Evolutionary conservation across 2,329 filamentous ascomycete genomes (phyloP), one percentile per base, ranked within the genome.

Genomic region (Ceratocystis smalleyi): DNA sequence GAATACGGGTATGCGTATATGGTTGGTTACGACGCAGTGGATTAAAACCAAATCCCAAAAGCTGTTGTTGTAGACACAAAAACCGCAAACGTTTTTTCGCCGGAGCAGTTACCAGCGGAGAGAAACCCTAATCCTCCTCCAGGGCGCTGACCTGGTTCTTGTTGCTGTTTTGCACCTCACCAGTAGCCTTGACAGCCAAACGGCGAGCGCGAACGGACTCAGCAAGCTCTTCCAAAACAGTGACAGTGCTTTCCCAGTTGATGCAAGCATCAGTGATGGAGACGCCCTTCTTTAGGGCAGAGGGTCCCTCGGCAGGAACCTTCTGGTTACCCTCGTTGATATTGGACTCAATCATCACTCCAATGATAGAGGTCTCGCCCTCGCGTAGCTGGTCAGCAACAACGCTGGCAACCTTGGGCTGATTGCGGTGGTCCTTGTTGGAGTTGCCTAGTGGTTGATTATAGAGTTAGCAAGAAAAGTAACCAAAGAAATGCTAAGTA

Each of bases 261-360:
- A 99, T 96, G 78, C 92, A 99, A 64, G 91, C 92, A 74, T 96
- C 91, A 0, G 91, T 96, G 76, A 96, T 96, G 75, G 87, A 92
- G 71, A 96, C 88, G 69, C 91, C 91, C 77, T 89, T 90, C 79
- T 91, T 89, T 62, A 96, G 80, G 6, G 76, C 88, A 0, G 83
- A 74, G 6, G 88, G 87, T 7, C 91, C 92, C 75, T 95, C 89
- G 0, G 85, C 75, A 0, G 91, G 90, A 0, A 95, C 89, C 79
- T 96, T 96, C 73, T 91, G 87, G 79, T 86, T 89, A 69, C 84
- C 82, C 77, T 96, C 94, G 75, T 92, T 85, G 80, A 97, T 92
- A 77, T 97, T 92, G 72, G 90, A 96, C 79, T 99, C 92, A 70
- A 99, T 95, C 92, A 99, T 99, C 72, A 97, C 90, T 73, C 91